phyloP scores from a whole-genome alignment of 176 grass and related monocot genomes.

The Themeda triandra region DNA sequence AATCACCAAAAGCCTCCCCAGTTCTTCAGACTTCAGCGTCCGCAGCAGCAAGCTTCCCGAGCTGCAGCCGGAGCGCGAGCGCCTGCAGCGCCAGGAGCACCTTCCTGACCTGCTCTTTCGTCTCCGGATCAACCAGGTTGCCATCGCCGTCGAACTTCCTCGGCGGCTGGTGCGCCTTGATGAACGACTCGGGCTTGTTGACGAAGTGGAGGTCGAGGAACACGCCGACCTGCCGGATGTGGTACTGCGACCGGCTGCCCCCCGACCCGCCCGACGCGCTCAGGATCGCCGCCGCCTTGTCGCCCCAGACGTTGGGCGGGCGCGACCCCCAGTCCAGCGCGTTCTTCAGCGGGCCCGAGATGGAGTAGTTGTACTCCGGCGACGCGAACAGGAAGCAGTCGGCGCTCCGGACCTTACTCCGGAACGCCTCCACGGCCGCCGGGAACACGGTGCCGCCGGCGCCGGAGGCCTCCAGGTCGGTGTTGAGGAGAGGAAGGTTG shows the following conservation, averaged over 20 bases:
- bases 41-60: background rate
- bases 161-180: slow-evolving; percentile 29
- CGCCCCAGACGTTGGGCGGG: slow-evolving; percentile 52
- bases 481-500: slow-evolving; percentile 75
- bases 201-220: slow-evolving; percentile 87
- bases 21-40: background rate
- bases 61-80: slow-evolving; percentile 53
- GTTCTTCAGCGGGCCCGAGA: slow-evolving; percentile 78
- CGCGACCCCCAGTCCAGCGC: slow-evolving; percentile 85
- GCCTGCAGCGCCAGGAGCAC: slow-evolving; percentile 54
- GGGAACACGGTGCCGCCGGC: slow-evolving; percentile 37
- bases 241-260: slow-evolving; percentile 60
- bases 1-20: background rate
- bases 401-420: slow-evolving; percentile 38
- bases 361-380: slow-evolving; percentile 91
- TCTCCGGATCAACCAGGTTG: slow-evolving; percentile 50
- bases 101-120: slow-evolving; percentile 48
- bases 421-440: slow-evolving; percentile 65
- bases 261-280: slow-evolving; percentile 65
- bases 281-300: slow-evolving; percentile 57
- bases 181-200: slow-evolving; percentile 81
- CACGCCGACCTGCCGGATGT: slow-evolving; percentile 74
- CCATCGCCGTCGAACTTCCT: slow-evolving; percentile 64
- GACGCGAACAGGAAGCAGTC: slow-evolving; percentile 78
- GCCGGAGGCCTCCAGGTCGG: slow-evolving; percentile 57